A percentile compares a stretch with the other conserved stretches of the same genome.
Evolutionary conservation across 306 rosid genomes (phyloP).

Genomic region (peach (Prunus persica)): DNA sequence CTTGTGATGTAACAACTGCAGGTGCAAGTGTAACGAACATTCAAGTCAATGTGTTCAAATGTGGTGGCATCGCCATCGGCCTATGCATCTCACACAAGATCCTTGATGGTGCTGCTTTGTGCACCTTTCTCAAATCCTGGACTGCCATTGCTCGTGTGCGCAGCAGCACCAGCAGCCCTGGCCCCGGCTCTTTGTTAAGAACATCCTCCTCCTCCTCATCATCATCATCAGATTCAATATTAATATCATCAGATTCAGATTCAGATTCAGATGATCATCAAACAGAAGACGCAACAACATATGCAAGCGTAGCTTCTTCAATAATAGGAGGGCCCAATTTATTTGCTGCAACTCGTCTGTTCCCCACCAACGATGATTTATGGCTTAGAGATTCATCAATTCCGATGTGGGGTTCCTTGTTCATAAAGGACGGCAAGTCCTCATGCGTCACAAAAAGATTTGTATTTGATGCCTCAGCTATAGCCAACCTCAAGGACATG

Average conservation of each 20-base stretch:
- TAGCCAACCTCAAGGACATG: not conserved
- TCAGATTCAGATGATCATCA: not conserved
- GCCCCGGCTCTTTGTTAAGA: not conserved
- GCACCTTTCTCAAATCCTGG: slow-evolving; percentile 40
- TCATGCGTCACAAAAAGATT: slow-evolving; percentile 34
- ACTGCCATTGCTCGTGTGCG: not conserved
- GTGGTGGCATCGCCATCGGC: slow-evolving; percentile 42
- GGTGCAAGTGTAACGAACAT: slow-evolving; percentile 10
- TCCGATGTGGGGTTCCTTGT: slow-evolving; percentile 18
- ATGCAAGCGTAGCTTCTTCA: not conserved
- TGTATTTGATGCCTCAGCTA: slow-evolving; percentile 32
- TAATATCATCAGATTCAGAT: not conserved
- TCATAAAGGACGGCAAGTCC: slow-evolving; percentile 16
- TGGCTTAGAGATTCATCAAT: slow-evolving; percentile 32
- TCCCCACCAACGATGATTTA: slow-evolving; percentile 16
- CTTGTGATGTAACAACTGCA: not conserved
- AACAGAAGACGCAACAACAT: not conserved
- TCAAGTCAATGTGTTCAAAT: slow-evolving; percentile 30
- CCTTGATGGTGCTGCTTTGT: slow-evolving; percentile 36
- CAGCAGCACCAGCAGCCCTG: not conserved
- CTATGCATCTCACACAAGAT: slow-evolving; percentile 37
- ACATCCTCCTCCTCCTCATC: not conserved
- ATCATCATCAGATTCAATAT: not conserved
- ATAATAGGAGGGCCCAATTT: not conserved
- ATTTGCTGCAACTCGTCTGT: not conserved